Conservation (phyloP, 2,329 filamentous ascomycete genomes). For the Botrytis cinerea region DNA sequence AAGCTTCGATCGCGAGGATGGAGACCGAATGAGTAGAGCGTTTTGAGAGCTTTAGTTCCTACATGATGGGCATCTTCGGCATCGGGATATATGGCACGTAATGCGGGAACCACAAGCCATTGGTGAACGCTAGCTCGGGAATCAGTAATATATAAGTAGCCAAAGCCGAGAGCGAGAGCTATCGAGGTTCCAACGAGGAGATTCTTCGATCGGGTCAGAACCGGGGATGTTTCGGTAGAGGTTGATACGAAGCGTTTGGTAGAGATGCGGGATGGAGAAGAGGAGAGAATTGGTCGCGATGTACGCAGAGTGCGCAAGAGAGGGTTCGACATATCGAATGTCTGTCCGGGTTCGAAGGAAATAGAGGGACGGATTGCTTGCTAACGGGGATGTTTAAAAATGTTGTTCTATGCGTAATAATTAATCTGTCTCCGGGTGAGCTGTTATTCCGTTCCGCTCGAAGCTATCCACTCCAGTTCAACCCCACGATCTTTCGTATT, state of each 20-base stretch:
- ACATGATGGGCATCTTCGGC: slow-evolving; percentile 91
- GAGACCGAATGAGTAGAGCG: slow-evolving; percentile 71
- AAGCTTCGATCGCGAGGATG: slow-evolving; percentile 74
- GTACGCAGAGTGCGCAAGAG: slow-evolving; percentile 21
- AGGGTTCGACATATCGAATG: slow-evolving; percentile 23
- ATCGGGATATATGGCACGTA: slow-evolving; percentile 69
- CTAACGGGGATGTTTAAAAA: not conserved
- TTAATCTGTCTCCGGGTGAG: not conserved
- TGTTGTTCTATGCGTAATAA: not conserved
- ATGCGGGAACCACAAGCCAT: slow-evolving; percentile 64
- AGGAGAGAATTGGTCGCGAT: slow-evolving; percentile 1
- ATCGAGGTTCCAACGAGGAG: slow-evolving; percentile 56
- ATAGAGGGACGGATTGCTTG: not conserved
- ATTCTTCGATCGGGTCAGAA: slow-evolving; percentile 50
- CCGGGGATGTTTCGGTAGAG: slow-evolving; percentile 40
- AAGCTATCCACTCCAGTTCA: not conserved
- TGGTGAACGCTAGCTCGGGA: slow-evolving; percentile 70
- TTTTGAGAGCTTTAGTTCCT: slow-evolving; percentile 70
- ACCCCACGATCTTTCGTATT: not conserved
- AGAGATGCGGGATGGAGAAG: slow-evolving; percentile 20
- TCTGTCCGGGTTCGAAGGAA: not conserved
- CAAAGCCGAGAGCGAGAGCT: slow-evolving; percentile 48
- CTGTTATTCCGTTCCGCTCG: not conserved
- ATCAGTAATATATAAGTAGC: slow-evolving; percentile 72
- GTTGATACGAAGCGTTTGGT: slow-evolving; percentile 30